Evolutionary conservation across 169 alveolate genomes (phyloP).

Genomic region (Eimeria mitis): DNA sequence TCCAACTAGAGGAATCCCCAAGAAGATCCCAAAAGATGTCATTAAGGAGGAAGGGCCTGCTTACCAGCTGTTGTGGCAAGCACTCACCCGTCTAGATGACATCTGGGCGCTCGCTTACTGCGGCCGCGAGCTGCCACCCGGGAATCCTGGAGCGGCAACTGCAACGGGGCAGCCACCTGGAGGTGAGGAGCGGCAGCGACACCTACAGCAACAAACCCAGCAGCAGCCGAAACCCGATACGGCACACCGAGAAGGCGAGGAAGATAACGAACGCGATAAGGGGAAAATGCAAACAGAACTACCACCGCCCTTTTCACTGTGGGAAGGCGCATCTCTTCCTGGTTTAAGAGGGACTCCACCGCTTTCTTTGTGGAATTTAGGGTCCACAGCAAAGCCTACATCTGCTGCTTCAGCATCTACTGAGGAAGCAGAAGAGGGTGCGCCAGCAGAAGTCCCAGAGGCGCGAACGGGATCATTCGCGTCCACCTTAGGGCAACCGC

Average conservation of each 20-base stretch:
- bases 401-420: not conserved
- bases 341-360: constrained; percentile 19
- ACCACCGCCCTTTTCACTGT: not conserved
- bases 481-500: not conserved
- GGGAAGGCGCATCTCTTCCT: constrained; percentile 13
- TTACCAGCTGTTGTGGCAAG: constrained; percentile 75
- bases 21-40: constrained; percentile 37
- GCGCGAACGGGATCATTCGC: not conserved
- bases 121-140: constrained; percentile 18
- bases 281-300: not conserved
- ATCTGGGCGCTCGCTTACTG: constrained; percentile 62
- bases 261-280: not conserved
- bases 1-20: constrained; percentile 10
- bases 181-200: not conserved
- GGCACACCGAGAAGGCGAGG: not conserved
- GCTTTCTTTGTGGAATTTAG: not conserved
- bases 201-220: constrained; percentile 11
- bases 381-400: not conserved
- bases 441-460: not conserved
- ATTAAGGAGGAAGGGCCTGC: constrained; percentile 61
- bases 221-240: not conserved
- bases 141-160: not conserved
- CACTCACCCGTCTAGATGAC: constrained; percentile 72
- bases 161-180: not conserved
- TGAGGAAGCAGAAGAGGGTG: not conserved